phyloP scores from a whole-genome alignment of 2,329 filamentous ascomycete species.

The Keithomyces neogunnii region DNA sequence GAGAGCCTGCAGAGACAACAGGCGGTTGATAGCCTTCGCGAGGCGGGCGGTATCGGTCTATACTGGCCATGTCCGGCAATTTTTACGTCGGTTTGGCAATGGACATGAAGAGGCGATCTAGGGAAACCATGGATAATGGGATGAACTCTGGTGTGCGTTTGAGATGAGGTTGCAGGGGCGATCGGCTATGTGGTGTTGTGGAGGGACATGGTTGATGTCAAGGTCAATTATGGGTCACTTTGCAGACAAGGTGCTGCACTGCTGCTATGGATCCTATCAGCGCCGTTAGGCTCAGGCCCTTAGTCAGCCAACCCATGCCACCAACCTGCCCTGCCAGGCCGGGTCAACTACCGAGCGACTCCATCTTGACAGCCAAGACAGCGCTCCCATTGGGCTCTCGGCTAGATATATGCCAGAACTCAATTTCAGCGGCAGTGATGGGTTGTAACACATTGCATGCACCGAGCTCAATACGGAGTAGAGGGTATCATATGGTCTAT shows the following conservation, averaged over 20 bases:
- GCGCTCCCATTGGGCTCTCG: too few species aligned
- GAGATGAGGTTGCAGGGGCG: background rate
- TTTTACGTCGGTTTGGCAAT: constrained; percentile 18
- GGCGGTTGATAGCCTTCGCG: constrained; percentile 51
- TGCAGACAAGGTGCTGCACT: too few species aligned
- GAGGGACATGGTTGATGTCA: background rate
- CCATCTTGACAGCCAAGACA: too few species aligned
- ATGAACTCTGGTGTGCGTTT: background rate
- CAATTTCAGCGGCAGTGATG: too few species aligned
- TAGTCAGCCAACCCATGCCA: too few species aligned
- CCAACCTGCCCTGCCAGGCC: too few species aligned
- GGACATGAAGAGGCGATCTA: constrained; percentile 9
- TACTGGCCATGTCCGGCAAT: constrained; percentile 42
- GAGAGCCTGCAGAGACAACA: constrained; percentile 28
- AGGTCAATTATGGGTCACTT: too few species aligned
- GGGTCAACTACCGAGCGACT: too few species aligned
- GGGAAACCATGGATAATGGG: constrained; percentile 16
- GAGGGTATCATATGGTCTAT: background rate
- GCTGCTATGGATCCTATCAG: too few species aligned
- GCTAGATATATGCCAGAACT: too few species aligned
- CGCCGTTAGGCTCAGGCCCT: too few species aligned
- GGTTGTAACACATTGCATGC: too few species aligned
- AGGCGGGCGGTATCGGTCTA: constrained; percentile 49
- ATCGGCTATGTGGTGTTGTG: background rate
- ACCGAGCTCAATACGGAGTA: background rate